These are phyloP conservation scores for Salix purpurea DNA, from an alignment of 345 rosid genomes.

Conservation along the genomic window DNA sequence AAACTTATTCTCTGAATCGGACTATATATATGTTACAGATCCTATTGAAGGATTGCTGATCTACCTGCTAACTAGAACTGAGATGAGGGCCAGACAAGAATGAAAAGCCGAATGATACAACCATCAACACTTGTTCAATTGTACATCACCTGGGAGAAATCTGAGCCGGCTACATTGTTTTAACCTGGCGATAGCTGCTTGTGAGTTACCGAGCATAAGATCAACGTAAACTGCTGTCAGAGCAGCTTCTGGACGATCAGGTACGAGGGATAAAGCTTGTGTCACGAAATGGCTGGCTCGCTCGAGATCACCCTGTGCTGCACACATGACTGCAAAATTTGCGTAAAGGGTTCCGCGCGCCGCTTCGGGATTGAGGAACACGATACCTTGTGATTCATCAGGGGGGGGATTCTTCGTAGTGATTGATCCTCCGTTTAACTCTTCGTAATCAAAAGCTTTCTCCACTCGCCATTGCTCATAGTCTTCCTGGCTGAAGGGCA, in stretches of 20 bases:
- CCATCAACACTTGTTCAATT: constrained; percentile 23
- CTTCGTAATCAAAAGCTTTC: constrained; percentile 58
- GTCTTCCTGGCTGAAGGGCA: constrained; percentile 74
- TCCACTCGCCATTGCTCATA: constrained; percentile 52
- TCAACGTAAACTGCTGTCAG: constrained; percentile 76
- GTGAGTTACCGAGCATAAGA: constrained; percentile 65
- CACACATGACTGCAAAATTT: constrained; percentile 63
- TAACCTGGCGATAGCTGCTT: constrained; percentile 75
- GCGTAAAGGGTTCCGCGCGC: constrained; percentile 80
- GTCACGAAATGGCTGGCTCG: constrained; percentile 54
- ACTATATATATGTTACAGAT: constrained; percentile 67
- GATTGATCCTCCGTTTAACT: constrained; percentile 42
- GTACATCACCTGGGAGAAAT: constrained; percentile 40
- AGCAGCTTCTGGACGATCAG: constrained; percentile 60
- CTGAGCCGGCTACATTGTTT: constrained; percentile 65
- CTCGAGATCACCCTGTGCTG: constrained; percentile 70
- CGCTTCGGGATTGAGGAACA: constrained; percentile 74
- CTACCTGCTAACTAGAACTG: constrained; percentile 40
- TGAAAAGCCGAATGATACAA: constrained; percentile 20
- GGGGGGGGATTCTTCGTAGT: constrained; percentile 29
- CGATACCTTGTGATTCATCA: constrained; percentile 29
- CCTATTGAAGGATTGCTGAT: constrained; percentile 48
- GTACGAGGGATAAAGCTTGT: constrained; percentile 56
- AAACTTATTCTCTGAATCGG: constrained; percentile 49
- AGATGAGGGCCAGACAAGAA: constrained; percentile 22